A percentile compares a stretch with the other conserved stretches of the same genome.
These are phyloP conservation scores for Acacia confusa DNA, from an alignment of 306 rosid species.

Conservation along the genomic window DNA sequence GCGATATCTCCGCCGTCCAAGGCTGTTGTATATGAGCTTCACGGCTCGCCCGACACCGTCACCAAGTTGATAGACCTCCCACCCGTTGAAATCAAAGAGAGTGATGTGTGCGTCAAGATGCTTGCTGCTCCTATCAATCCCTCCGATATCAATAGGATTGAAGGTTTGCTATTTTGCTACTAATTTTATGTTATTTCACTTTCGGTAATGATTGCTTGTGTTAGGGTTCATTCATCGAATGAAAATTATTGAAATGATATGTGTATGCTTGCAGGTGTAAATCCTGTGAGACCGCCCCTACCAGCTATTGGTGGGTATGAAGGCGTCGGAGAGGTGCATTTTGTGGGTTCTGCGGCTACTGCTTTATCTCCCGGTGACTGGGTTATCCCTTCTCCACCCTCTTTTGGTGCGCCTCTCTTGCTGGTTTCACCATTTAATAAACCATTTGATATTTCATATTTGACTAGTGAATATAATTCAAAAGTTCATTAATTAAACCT, in stretches of 20 bases:
- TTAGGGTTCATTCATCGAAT: neutral
- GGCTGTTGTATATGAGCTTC: constrained; percentile 77
- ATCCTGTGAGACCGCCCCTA: constrained; percentile 81
- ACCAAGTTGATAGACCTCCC: constrained; percentile 57
- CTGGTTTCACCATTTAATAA: no score
- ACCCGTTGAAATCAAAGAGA: constrained; percentile 64
- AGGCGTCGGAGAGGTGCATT: constrained; percentile 84
- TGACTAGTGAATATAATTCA: neutral
- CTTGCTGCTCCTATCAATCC: constrained; percentile 91
- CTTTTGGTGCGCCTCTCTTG: constrained; percentile 53
- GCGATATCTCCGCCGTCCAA: constrained; percentile 76
- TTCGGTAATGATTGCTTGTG: neutral
- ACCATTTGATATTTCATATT: neutral
- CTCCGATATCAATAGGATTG: constrained; percentile 80
- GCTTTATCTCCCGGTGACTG: constrained; percentile 69
- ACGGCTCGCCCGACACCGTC: constrained; percentile 77
- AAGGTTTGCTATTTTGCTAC: constrained; percentile 43
- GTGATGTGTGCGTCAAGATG: constrained; percentile 87
- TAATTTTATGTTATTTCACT: neutral
- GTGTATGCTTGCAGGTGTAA: constrained; percentile 50
- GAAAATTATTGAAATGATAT: neutral
- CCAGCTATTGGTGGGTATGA: constrained; percentile 95
- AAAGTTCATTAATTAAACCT: neutral
- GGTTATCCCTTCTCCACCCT: constrained; percentile 93
- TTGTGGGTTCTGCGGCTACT: constrained; percentile 62